Conservation (phyloP, 2,329 filamentous ascomycete species). For the Cadophora malorum region DNA sequence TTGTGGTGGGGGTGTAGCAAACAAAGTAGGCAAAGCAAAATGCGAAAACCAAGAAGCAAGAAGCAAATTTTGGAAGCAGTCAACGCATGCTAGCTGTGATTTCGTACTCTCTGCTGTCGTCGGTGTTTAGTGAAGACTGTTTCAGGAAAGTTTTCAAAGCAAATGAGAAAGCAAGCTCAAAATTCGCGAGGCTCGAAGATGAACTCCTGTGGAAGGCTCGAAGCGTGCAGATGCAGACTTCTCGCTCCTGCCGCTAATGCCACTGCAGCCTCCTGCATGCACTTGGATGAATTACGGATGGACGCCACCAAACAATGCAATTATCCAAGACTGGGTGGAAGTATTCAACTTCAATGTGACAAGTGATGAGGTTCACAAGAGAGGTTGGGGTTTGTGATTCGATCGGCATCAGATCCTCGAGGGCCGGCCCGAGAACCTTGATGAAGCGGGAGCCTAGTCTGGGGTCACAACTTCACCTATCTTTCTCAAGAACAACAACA, state of each 20-base stretch:
- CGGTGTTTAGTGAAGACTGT: too few species aligned
- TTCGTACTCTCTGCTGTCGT: too few species aligned
- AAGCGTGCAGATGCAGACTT: background rate
- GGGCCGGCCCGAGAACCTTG: constrained; percentile 7
- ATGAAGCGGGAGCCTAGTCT: background rate
- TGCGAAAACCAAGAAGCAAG: constrained; percentile 4
- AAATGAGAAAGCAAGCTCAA: background rate
- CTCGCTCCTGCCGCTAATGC: background rate
- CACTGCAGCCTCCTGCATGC: background rate
- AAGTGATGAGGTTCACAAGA: background rate
- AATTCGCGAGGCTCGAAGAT: background rate
- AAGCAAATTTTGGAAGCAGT: background rate
- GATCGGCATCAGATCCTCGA: background rate
- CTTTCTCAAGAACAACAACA: background rate
- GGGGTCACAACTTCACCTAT: background rate
- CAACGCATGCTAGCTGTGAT: background rate
- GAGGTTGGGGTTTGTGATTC: background rate
- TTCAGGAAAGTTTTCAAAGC: too few species aligned
- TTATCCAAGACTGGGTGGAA: too few species aligned
- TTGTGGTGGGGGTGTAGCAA: background rate
- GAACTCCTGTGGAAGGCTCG: background rate
- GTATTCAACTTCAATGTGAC: background rate
- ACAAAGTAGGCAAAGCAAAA: background rate
- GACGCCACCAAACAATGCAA: background rate
- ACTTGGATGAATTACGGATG: background rate